These are phyloP conservation scores for Rhizodiscina lignyota DNA, from an alignment of 495 filamentous ascomycete genomes.

Conservation along the genomic window DNA sequence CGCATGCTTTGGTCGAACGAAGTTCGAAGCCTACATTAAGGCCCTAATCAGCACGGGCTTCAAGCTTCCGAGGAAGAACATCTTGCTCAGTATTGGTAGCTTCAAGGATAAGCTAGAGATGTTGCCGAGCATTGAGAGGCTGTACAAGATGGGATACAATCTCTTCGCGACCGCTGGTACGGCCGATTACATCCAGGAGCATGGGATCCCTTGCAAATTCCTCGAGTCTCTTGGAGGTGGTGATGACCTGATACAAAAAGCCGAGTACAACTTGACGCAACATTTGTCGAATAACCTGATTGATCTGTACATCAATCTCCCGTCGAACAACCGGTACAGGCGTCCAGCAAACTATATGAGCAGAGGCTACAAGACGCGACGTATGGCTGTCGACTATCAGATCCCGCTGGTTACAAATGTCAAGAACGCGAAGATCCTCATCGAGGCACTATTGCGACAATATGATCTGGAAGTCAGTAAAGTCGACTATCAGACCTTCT, in stretches of 20 bases:
- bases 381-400: conserved; percentile 98
- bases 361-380: conserved; percentile 82
- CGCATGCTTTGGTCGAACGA: conserved; percentile 86
- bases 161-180: conserved; percentile 93
- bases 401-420: conserved; percentile 95
- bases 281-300: conserved; percentile 94
- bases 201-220: conserved; percentile 79
- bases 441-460: conserved; percentile 83
- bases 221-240: conserved; percentile 59
- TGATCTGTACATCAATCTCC: conserved; percentile 95
- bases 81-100: conserved; percentile 86
- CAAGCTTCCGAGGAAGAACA: conserved; percentile 87
- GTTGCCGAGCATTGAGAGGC: conserved; percentile 78
- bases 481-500: conserved; percentile 69
- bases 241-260: conserved; percentile 63
- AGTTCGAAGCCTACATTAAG: conserved; percentile 96
- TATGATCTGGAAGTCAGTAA: conserved; percentile 66
- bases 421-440: conserved; percentile 94
- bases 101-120: conserved; percentile 97
- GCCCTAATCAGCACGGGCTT: conserved; percentile 90
- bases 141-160: conserved; percentile 79
- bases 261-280: conserved; percentile 89
- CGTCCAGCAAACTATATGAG: conserved; percentile 97
- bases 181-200: conserved; percentile 84
- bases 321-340: conserved; percentile 90